Evolutionary conservation across 345 rosid species (phyloP).

Genomic region (Eucalyptus polyanthemos): DNA sequence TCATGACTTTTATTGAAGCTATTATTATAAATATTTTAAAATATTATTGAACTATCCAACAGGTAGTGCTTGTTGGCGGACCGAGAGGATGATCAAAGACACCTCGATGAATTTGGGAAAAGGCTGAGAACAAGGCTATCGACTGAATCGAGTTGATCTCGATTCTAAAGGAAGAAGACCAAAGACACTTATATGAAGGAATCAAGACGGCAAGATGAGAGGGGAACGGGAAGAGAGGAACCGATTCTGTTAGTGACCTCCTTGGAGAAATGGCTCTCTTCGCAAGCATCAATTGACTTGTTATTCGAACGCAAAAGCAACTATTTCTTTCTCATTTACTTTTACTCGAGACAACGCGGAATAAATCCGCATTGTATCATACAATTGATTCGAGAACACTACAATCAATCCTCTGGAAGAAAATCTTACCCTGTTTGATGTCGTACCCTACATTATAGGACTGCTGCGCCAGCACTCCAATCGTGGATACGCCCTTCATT

Average conservation of each 20-base stretch:
- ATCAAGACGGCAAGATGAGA: no score
- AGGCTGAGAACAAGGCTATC: neutral
- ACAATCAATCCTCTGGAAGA: conserved; percentile 26
- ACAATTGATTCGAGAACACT: conserved; percentile 6
- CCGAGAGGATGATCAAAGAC: neutral
- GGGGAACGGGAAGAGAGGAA: neutral
- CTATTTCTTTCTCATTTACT: neutral
- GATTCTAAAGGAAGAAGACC: neutral
- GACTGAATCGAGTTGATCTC: neutral
- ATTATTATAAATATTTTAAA: no score
- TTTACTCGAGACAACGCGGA: neutral
- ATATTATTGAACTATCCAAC: neutral
- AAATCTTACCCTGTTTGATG: neutral
- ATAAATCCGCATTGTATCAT: neutral
- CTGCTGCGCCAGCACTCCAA: conserved; percentile 37
- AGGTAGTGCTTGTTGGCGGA: neutral
- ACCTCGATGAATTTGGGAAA: neutral
- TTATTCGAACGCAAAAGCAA: neutral
- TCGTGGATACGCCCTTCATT: neutral
- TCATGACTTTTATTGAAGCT: no score
- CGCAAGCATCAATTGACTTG: neutral
- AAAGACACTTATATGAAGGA: neutral
- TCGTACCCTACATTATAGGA: conserved; percentile 28
- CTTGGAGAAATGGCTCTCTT: neutral
- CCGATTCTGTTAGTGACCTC: no score